A percentile compares a stretch with the other conserved stretches of the same genome.
These are phyloP conservation scores for Chaetomiaceae sp. DNA, from an alignment of 2,329 filamentous ascomycete species.

Conservation along the genomic window DNA sequence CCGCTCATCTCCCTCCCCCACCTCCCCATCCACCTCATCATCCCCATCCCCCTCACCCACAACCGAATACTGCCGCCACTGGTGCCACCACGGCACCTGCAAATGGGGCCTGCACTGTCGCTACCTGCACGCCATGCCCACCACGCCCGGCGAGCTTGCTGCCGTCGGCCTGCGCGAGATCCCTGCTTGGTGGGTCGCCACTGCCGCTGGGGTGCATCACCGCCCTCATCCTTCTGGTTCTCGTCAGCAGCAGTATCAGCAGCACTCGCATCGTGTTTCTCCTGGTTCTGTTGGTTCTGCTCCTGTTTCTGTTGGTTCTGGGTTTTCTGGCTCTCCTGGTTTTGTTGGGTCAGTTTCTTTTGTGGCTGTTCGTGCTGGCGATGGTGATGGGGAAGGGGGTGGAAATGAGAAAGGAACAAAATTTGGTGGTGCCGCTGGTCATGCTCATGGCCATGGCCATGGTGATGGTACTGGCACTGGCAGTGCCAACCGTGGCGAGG, in stretches of 20 bases:
- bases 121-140: constrained; percentile 45
- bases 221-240: too few relatives aligned
- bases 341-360: too few relatives aligned
- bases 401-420: too few relatives aligned
- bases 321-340: too few relatives aligned
- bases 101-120: constrained; percentile 41
- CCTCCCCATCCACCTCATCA: not conserved
- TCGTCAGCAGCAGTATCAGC: too few relatives aligned
- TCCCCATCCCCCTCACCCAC: not conserved
- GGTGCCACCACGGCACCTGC: constrained; percentile 46
- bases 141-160: constrained; percentile 35
- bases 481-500: too few relatives aligned
- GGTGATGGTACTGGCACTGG: not conserved
- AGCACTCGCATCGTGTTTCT: too few relatives aligned
- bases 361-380: too few relatives aligned
- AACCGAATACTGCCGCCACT: constrained; percentile 39
- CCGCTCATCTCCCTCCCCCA: not conserved
- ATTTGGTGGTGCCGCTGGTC: not conserved
- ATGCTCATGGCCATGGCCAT: not conserved
- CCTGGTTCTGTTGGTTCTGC: too few relatives aligned
- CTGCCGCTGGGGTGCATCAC: not conserved
- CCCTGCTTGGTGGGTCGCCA: constrained; percentile 39
- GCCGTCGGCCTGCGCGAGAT: constrained; percentile 39
- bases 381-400: too few relatives aligned
- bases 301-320: too few relatives aligned